Base-by-base conservation (phyloP, 805 yeast genomes). In the Brettanomyces custersianus region DNA sequence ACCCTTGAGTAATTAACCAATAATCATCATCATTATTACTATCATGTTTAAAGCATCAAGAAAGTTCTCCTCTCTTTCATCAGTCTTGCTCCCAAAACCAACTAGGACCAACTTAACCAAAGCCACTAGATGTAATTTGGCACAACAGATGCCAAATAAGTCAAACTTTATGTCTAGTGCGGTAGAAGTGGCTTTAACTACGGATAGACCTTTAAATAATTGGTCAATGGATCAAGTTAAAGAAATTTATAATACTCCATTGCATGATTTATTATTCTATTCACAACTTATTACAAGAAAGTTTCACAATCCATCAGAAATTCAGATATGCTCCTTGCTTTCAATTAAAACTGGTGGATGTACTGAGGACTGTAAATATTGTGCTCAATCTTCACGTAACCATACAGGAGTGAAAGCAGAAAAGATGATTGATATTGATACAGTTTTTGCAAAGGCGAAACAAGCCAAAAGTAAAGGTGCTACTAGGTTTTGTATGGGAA, bases 401-500 rank as follows among this genome's bases (percentile, higher is more conserved):
- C 65, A 70, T 35, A 81, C 92, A 5, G 88, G 84, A 4, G 61
- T 78, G n/a, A 65, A 76, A 46, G 85, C 90, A 3, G 80, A 74
- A 40, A 76, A 74, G 48, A 56, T 80, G 60, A 66, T 80, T 11
- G 57, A 65, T 19, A 50, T 80, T 9, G 86, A 79, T 4, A 65
- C 66, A n/a, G 88, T 82, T 1, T 55, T 77, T 45, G 64, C 59
- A 34, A 78, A 74, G 22, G 92, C 92, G 1, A 60, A 57, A 36
- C 68, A 66, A 35, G 88, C 92, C 10, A 77, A 78, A 46, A 60
- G 47, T 5, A 80, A 80, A 44, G 90, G 90, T 0, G 70, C 81
- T 1, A 82, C 92, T 0, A 64, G 92, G 44, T 82, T 82, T 51
- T 82, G 92, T 52, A 72, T 82, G 77, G 92, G 92, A 32, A 85